Conservation (phyloP, 108 stramenopile genomes). For the Discostella stelligeroides region DNA sequence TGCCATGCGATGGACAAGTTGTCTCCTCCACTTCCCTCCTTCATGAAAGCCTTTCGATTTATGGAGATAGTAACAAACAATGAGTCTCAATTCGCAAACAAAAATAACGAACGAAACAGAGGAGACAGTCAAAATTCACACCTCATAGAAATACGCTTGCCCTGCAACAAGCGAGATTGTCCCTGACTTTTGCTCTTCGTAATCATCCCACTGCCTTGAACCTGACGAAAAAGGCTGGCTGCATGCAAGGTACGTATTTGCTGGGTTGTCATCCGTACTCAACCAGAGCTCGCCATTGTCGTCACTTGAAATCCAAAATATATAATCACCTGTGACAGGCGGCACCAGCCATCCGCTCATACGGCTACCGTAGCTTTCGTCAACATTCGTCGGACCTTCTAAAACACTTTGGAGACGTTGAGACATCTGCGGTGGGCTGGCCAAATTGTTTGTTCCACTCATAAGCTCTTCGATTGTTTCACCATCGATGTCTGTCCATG, state of each 20-base stretch:
- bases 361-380: background rate
- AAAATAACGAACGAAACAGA: background rate
- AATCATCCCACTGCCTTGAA: background rate
- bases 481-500: background rate
- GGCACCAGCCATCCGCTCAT: conserved; percentile 2
- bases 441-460: background rate
- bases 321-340: conserved; percentile 5
- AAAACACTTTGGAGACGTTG: background rate
- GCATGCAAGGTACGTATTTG: background rate
- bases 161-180: no score
- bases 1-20: no score
- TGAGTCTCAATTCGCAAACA: no score
- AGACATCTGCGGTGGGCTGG: background rate
- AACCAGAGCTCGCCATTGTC: no score
- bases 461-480: background rate
- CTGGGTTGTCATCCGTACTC: conserved; percentile 3
- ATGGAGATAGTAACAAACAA: no score
- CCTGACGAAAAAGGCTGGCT: background rate
- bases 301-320: conserved; percentile 9
- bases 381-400: background rate
- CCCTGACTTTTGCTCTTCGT: background rate
- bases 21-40: no score
- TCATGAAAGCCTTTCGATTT: no score
- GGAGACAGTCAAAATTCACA: background rate
- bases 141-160: background rate